Base-by-base conservation (phyloP, 352 stramenopile genomes). In the Blastocystis sp. region DNA sequence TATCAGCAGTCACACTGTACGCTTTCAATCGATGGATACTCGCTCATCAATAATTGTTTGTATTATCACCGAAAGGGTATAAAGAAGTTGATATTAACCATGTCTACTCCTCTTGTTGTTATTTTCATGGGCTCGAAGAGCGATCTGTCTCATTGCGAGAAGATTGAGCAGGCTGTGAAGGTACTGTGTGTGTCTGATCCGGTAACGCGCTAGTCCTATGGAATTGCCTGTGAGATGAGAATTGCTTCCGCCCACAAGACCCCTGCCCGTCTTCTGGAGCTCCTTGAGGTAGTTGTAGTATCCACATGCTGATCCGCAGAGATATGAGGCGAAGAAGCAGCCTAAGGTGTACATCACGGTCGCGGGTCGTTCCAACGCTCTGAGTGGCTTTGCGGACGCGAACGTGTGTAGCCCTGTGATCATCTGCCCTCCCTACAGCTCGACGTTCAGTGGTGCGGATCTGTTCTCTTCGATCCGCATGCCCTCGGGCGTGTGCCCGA, bases 321-420 rank as follows among this genome's bases (percentile, higher is more conserved):
- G 59, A 84, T 84, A 84, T 38, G 73, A 84, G 42, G 49, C 48
- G 1, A 84, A 72, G 59, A 57, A 51, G 36, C 54, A 57, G 49
- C 73, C 73, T 27, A 84, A 84, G 73, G 73, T 84, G 54, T 84
- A 84, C 73, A 84, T 84, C 29, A 84, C 73, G 8, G 73, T 84
- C n/a, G 73, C 73, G 76, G 73, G 73, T 54, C 73, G 73, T 56
- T 84, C 73, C 21, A 84, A 84, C 54, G 73, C 73, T 42, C 54
- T 84, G 36, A 73, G 54, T 40, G 73, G 73, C 44, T 84, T 84
- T 75, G 73, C 73, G 1, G 73, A 84, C 34, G 73, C 73, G 54
- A 84, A 84, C 46, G 54, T 69, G n/a, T 16, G 21, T 1, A 72
- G 44, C 24, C 73, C 73, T 42, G 73, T 84, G 38, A 84, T 84